Base-by-base conservation (phyloP, 768 basidiomycete genomes). In the Calocera viscosa region DNA sequence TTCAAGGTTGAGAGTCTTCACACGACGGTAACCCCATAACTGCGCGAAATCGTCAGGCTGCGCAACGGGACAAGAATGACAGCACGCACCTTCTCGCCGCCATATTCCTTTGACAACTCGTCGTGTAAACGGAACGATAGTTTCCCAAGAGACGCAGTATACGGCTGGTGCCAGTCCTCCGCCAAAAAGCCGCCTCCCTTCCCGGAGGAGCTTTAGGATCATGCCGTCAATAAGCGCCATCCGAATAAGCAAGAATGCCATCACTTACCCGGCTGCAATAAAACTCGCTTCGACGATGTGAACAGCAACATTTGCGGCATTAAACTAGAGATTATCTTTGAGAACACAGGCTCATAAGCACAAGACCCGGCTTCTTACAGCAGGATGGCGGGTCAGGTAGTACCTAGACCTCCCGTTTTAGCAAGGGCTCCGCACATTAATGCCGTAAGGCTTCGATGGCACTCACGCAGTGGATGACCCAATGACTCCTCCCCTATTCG, bases 151-250 rank as follows among this genome's bases (percentile, higher is more conserved):
- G 70, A 72, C 69, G 86, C 83, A 64, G 82, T 82, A 0, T 86
- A 86, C 71, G 87, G 67, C 14, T 74, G 77, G 87, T 64, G 91
- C 93, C 91, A 92, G 87, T 76, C 78, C 53, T 86, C 84, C 0
- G 92, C 91, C 22, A 94, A 82, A 14, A 95, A 82, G 0, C 90
- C 90, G 2, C 90, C 91, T 0, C 90, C 88, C 73, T 92, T 93
- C 19, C 90, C 90, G 0, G 86, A 89, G 0, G 89, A 87, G 0
- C 89, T 91, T n/a, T n/a, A 68, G 89, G 88, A 0, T 90, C 91
- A 84, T 80, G 5, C 84, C 85, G 5, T 73, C 77, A 71, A 19
- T 68, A 67, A 17, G 72, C 69, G 17, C 63, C 39, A 12, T 67
- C 41, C 12, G 64, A 47, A 17, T n/a, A 22, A 32, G 49, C 11